A percentile compares a stretch with the other conserved stretches of the same genome.
Evolutionary conservation across 345 rosid genomes (phyloP).

Genomic region (Eucalyptus brandiana): DNA sequence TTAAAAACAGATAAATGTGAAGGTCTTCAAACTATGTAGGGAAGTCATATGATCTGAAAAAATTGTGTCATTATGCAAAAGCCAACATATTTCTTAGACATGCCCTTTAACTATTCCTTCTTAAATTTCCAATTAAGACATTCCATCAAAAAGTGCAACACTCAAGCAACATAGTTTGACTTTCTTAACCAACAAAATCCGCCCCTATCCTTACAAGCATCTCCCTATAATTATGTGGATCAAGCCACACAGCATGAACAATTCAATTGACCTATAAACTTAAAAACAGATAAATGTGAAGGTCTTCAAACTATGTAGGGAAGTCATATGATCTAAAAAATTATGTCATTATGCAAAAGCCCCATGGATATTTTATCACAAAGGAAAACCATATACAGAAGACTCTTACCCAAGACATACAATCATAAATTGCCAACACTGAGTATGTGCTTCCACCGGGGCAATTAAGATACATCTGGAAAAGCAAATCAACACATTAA

Average conservation of each 20-base stretch:
- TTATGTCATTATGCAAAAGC: neutral
- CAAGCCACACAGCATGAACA: neutral
- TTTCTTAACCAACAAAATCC: neutral
- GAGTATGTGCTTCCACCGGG: slow-evolving; percentile 94
- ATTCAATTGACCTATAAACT: neutral
- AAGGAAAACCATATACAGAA: neutral
- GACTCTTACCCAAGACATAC: slow-evolving; percentile 79
- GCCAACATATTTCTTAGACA: neutral
- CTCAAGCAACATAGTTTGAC: neutral
- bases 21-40: neutral
- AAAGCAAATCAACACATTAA: neutral
- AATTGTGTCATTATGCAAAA: neutral
- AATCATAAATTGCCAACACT: slow-evolving; percentile 84
- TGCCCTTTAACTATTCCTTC: neutral
- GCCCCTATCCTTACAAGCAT: neutral
- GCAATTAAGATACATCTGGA: slow-evolving; percentile 76
- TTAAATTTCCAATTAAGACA: neutral
- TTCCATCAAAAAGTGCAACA: neutral
- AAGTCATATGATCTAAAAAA: neutral
- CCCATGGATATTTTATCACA: neutral
- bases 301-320: neutral
- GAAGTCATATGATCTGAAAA: neutral
- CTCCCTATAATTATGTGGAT: neutral
- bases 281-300: neutral
- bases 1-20: neutral